Evolutionary conservation across 73 alveolate species (phyloP).

Genomic region (Paramecium biaurelia): DNA sequence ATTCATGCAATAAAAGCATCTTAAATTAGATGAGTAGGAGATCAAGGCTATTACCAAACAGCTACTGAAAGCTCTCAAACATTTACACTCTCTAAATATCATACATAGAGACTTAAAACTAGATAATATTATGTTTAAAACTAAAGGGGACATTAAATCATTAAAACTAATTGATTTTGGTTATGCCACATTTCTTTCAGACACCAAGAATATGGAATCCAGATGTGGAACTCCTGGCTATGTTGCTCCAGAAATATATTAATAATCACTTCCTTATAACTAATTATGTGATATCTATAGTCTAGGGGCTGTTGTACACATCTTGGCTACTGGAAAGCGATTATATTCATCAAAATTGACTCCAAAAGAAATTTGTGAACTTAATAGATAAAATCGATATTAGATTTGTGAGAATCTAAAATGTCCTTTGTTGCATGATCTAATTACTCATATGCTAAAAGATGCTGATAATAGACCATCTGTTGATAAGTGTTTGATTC

Average conservation of each 20-base stretch:
- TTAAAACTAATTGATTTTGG: constrained; percentile 74
- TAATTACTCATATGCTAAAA: background rate
- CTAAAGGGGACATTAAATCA: background rate
- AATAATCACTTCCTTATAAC: constrained; percentile 56
- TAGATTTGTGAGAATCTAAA: background rate
- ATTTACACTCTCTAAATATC: background rate
- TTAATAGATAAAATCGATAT: background rate
- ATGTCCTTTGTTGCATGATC: background rate
- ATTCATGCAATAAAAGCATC: background rate
- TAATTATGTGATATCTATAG: constrained; percentile 70
- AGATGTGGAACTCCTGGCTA: constrained; percentile 84
- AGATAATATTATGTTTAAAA: constrained; percentile 56
- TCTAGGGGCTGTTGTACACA: constrained; percentile 66
- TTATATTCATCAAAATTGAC: background rate
- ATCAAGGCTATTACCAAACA: background rate
- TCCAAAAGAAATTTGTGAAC: background rate
- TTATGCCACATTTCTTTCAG: constrained; percentile 41
- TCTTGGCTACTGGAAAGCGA: background rate
- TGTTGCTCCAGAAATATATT: constrained; percentile 78
- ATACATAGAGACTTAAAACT: constrained; percentile 62
- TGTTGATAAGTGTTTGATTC: background rate
- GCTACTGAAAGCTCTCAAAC: constrained; percentile 25
- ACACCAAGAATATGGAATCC: background rate
- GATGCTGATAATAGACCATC: background rate
- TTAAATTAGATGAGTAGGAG: background rate